A percentile compares a stretch with the other conserved stretches of the same genome.
Conservation (phyloP, 1,139 yeast species). For the Yamadazyma dushanensis region DNA sequence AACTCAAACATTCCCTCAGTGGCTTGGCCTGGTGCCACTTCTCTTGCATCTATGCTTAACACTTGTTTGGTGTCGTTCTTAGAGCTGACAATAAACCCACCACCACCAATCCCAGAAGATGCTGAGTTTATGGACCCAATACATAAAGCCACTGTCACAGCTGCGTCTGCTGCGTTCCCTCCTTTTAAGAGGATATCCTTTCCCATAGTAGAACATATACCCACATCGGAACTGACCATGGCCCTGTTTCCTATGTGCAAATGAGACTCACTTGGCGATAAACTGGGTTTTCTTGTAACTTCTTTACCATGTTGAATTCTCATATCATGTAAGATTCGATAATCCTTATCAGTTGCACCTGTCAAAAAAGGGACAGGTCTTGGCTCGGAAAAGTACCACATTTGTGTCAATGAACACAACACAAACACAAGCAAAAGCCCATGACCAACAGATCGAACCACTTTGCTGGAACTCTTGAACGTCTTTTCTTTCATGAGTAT, state of each 20-base stretch:
- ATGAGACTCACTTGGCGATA: slow-evolving; percentile 32
- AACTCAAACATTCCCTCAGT: slow-evolving; percentile 64
- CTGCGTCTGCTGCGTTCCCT: slow-evolving; percentile 88
- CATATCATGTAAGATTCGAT: slow-evolving; percentile 7
- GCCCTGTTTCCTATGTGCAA: slow-evolving; percentile 41
- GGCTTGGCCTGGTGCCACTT: slow-evolving; percentile 73
- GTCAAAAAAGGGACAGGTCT: no score
- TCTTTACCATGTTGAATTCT: slow-evolving; percentile 5
- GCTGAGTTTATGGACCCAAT: slow-evolving; percentile 81
- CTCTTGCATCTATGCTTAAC: slow-evolving; percentile 81
- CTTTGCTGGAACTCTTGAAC: background rate
- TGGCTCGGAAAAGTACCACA: background rate
- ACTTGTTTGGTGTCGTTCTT: slow-evolving; percentile 41
- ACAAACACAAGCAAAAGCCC: background rate
- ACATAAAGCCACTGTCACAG: slow-evolving; percentile 85
- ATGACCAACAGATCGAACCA: background rate
- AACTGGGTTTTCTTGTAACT: slow-evolving; percentile 25
- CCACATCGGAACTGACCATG: slow-evolving; percentile 78
- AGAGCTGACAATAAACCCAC: slow-evolving; percentile 69
- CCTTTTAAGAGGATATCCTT: slow-evolving; percentile 60
- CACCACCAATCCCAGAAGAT: slow-evolving; percentile 96
- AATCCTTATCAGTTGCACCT: background rate
- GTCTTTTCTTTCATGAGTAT: background rate
- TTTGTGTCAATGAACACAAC: background rate
- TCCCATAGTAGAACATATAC: slow-evolving; percentile 71